phyloP scores from a whole-genome alignment of 1,284 basidiomycete genomes.

The Sphagnurus paluster region DNA sequence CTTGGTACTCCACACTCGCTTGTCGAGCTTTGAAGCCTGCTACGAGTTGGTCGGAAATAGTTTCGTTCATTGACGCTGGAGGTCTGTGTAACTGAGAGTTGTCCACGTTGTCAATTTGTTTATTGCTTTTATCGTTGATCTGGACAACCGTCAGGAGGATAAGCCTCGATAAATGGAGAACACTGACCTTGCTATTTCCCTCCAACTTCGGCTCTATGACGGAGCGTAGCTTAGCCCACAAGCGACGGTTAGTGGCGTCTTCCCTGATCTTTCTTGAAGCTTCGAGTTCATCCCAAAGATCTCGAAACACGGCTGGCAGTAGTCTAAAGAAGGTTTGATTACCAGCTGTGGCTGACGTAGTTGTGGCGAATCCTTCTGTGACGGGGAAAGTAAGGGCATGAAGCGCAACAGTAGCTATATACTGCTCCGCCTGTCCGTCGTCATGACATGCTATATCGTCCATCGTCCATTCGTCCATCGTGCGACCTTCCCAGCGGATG shows the following conservation, averaged over 20 bases:
- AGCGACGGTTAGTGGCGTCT: conserved; percentile 63
- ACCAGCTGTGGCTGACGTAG: conserved; percentile 39
- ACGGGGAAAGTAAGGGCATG: conserved; percentile 69
- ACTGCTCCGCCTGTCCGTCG: conserved; percentile 85
- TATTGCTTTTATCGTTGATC: conserved; percentile 30
- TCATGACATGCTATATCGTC: conserved; percentile 82
- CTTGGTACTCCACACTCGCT: conserved; percentile 70
- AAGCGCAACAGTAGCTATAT: conserved; percentile 85
- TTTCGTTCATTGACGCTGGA: conserved; percentile 21
- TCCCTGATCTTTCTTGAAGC: conserved; percentile 58
- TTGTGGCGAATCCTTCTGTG: conserved; percentile 61
- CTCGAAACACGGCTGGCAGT: conserved; percentile 82
- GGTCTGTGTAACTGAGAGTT: conserved; percentile 13
- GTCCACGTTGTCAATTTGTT: conserved; percentile 23
- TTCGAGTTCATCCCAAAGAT: conserved; percentile 94
- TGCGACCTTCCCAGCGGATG: conserved; percentile 71
- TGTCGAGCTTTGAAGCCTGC: conserved; percentile 63
- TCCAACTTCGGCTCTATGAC: conserved; percentile 62
- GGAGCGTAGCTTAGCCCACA: conserved; percentile 70
- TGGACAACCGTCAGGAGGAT: conserved; percentile 17
- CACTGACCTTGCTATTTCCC: conserved; percentile 39
- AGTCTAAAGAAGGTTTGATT: conserved; percentile 65
- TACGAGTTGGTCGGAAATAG: conserved; percentile 52
- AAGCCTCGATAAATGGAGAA: not conserved
- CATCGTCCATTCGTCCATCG: conserved; percentile 78